Conservation (phyloP, 2,329 filamentous ascomycete species). For the Arthrinium puccinioides region DNA sequence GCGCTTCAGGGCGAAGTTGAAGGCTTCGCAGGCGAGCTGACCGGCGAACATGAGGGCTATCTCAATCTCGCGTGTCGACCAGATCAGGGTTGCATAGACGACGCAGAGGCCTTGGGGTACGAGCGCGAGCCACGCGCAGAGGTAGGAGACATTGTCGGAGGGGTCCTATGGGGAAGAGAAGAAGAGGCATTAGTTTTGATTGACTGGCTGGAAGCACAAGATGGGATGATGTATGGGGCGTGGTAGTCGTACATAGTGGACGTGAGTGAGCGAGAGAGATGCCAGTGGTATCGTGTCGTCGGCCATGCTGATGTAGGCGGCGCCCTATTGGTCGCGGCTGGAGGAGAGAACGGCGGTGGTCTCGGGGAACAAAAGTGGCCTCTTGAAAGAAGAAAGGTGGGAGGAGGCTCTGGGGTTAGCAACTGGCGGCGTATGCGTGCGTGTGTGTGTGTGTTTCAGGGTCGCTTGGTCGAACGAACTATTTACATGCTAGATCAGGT, state of each 20-base stretch:
- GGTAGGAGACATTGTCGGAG: slow-evolving; percentile 71
- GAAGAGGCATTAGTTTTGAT: neutral
- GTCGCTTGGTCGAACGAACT: no score
- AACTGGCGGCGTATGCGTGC: no score
- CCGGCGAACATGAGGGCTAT: slow-evolving; percentile 85
- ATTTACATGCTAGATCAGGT: no score
- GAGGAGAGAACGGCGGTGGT: no score
- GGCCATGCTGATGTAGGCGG: slow-evolving; percentile 29
- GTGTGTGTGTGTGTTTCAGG: no score
- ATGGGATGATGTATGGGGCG: neutral
- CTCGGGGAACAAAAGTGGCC: no score
- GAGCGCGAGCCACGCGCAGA: slow-evolving; percentile 90
- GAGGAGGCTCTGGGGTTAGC: no score
- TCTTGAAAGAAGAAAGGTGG: no score
- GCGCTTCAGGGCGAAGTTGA: slow-evolving; percentile 87
- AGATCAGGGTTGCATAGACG: slow-evolving; percentile 82
- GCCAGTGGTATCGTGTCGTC: slow-evolving; percentile 56
- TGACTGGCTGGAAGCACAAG: neutral
- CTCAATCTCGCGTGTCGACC: slow-evolving; percentile 86
- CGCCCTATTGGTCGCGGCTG: no score
- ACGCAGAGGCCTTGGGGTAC: slow-evolving; percentile 87
- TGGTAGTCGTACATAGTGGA: slow-evolving; percentile 72
- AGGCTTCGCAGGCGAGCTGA: slow-evolving; percentile 82
- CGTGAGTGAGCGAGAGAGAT: slow-evolving; percentile 89
- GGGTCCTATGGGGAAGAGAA: slow-evolving; percentile 58